phyloP scores from a whole-genome alignment of 257 asterid genomes.

The Primulina tabacum region DNA sequence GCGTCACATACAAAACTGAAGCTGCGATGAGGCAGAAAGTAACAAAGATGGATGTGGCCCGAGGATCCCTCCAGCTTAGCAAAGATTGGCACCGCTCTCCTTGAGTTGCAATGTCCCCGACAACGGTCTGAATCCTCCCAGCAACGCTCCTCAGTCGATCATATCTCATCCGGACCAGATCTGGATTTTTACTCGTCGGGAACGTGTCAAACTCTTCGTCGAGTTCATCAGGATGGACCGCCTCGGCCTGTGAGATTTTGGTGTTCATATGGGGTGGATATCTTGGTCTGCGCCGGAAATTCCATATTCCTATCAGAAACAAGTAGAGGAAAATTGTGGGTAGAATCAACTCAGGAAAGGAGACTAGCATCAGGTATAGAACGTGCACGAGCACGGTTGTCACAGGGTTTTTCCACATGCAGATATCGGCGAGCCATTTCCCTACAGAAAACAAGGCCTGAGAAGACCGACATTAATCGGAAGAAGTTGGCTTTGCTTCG shows the following conservation, averaged over 20 bases:
- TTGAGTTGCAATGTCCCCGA: slow-evolving; percentile 84
- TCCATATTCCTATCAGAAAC: slow-evolving; percentile 90
- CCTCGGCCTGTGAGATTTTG: slow-evolving; percentile 79
- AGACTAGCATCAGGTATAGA: slow-evolving; percentile 69
- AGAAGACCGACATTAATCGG: slow-evolving; percentile 73
- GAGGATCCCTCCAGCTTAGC: slow-evolving; percentile 89
- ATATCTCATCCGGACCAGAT: slow-evolving; percentile 72
- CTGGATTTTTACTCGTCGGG: slow-evolving; percentile 73
- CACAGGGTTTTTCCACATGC: slow-evolving; percentile 88
- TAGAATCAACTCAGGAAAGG: slow-evolving; percentile 76
- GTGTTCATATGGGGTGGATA: slow-evolving; percentile 98
- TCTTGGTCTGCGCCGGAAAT: slow-evolving; percentile 71
- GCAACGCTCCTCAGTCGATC: slow-evolving; percentile 85
- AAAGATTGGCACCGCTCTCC: slow-evolving; percentile 71
- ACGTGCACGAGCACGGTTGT: slow-evolving; percentile 78
- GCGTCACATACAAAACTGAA: slow-evolving; percentile 63
- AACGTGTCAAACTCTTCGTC: slow-evolving; percentile 84
- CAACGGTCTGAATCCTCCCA: slow-evolving; percentile 78
- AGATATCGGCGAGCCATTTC: slow-evolving; percentile 70
- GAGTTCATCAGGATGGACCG: slow-evolving; percentile 69
- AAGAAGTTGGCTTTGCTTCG: slow-evolving; percentile 89
- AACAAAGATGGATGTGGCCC: slow-evolving; percentile 79
- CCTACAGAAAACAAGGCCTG: slow-evolving; percentile 65
- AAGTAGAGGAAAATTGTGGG: slow-evolving; percentile 82
- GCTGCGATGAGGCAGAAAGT: slow-evolving; percentile 76